Evolutionary conservation across 2,329 filamentous ascomycete species (phyloP).

Genomic region (Coniella lustricola): DNA sequence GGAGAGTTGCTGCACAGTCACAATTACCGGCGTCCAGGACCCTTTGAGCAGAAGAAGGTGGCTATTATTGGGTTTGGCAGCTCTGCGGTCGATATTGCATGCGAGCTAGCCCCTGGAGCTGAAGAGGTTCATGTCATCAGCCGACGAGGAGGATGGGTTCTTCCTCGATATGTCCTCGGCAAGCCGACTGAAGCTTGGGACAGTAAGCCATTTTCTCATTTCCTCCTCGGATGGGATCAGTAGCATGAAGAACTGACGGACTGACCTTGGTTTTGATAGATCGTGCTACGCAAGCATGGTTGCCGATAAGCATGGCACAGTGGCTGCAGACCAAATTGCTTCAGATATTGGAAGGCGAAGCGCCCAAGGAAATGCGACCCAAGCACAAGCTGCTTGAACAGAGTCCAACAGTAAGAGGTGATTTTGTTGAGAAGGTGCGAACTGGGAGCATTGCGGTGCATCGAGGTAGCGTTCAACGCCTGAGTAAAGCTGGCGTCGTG

Average conservation of each 20-base stretch:
- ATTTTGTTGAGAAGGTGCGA: slow-evolving; percentile 28
- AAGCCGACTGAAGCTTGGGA: slow-evolving; percentile 29
- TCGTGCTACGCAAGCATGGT: slow-evolving; percentile 24
- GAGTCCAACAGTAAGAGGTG: slow-evolving; percentile 27
- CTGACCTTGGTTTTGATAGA: slow-evolving; percentile 15
- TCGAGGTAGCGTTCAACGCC: slow-evolving; percentile 24
- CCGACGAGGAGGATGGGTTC: slow-evolving; percentile 30
- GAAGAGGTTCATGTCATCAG: slow-evolving; percentile 30
- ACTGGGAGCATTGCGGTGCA: slow-evolving; percentile 27
- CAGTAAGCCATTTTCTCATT: slow-evolving; percentile 20
- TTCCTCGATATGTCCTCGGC: slow-evolving; percentile 31
- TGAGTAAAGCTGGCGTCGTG: slow-evolving; percentile 23
- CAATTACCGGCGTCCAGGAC: slow-evolving; percentile 27
- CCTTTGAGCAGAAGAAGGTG: slow-evolving; percentile 30
- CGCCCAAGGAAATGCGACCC: slow-evolving; percentile 26
- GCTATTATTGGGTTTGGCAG: slow-evolving; percentile 31
- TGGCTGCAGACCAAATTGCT: slow-evolving; percentile 27
- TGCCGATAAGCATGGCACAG: slow-evolving; percentile 22
- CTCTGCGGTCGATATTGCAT: slow-evolving; percentile 32
- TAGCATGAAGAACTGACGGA: background rate
- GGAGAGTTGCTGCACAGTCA: slow-evolving; percentile 31
- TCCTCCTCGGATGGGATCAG: no score
- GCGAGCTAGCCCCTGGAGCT: slow-evolving; percentile 28
- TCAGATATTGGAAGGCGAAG: slow-evolving; percentile 24
- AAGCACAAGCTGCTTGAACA: slow-evolving; percentile 28